Evolutionary conservation across 495 filamentous ascomycete species (phyloP).

Genomic region (Podospora tetraspora): DNA sequence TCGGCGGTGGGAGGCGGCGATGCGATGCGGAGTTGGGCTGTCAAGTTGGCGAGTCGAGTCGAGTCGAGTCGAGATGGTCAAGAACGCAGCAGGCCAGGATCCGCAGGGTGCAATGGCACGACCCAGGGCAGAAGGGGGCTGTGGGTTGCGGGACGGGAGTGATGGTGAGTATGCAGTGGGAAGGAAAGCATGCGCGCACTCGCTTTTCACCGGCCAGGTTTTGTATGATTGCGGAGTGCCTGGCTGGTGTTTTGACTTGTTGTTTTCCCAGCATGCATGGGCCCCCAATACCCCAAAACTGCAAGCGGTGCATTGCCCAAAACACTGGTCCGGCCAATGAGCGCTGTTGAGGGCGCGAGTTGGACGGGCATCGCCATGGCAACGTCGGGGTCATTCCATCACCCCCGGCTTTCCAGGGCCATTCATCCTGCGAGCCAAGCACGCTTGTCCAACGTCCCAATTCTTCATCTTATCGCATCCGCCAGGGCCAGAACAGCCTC

Average conservation of each 20-base stretch:
- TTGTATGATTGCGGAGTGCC: constrained; percentile 12
- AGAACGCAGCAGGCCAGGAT: not conserved
- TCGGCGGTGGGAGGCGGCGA: not conserved
- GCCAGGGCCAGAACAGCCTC: not conserved
- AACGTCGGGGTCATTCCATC: not conserved
- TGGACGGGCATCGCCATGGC: constrained; percentile 7
- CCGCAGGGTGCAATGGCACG: constrained; percentile 1
- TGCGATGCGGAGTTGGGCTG: not conserved
- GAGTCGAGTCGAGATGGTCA: not conserved
- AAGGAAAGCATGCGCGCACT: constrained; percentile 23
- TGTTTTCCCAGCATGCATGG: constrained; percentile 12
- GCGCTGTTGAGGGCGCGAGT: too few species aligned
- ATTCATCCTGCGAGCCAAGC: constrained; percentile 1
- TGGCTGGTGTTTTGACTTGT: constrained; percentile 18
- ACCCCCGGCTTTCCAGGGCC: not conserved
- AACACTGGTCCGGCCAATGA: constrained; percentile 1
- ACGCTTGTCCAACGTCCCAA: not conserved
- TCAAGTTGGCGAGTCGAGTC: too few species aligned
- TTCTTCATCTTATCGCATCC: constrained; percentile 11
- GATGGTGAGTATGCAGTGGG: constrained; percentile 13
- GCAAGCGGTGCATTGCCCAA: not conserved
- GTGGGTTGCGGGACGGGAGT: constrained; percentile 3
- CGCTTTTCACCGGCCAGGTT: constrained; percentile 4
- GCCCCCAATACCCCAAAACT: constrained; percentile 1
- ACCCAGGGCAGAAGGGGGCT: not conserved